Base-by-base conservation (phyloP, 371 early-diverging fungal genomes). In the Apophysomyces elegans region DNA sequence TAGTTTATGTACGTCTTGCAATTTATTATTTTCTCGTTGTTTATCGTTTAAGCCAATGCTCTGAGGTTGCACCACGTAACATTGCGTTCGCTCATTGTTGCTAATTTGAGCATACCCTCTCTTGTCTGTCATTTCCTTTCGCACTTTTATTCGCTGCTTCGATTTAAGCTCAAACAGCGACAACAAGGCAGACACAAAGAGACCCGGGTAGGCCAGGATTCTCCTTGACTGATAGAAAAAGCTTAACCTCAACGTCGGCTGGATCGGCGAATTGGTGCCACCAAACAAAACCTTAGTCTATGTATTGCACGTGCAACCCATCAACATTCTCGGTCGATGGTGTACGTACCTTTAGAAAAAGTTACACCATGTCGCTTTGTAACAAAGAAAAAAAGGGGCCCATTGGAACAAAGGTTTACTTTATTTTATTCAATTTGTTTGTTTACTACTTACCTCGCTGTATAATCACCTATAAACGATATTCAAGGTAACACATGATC, bases 231-330 rank as follows among this genome's bases (percentile, higher is more conserved):
- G 16, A n/a, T 7, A 50, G 18, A 18, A 18, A 47, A 47, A 50
- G 21, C 54, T 50, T 50, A 50, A 50, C 54, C n/a, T 18, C 21
- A 18, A n/a, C 21, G 21, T 50, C 54, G 54, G 54, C 54, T 50
- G 54, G 54, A 50, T 50, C 54, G 54, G 54, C 54, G 54, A 50
- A 50, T 50, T 50, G 21, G 54, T 50, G 54, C 54, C 54, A 50
- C 54, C 54, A 50, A 50, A 50, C 8, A 41, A 50, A 50, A 16
- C n/a, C 21, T 50, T 50, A 50, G 21, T 50, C n/a, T 18, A 50
- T 21, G 18, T 8, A 9, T 50, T 50, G 54, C 54, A 50, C 54
- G 54, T 50, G 54, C 54, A 50, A 50, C 54, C 16, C 21, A 50
- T 7, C 54, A 21, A 21, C 21, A 50, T 50, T 50, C 21, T 50